Evolutionary conservation across 2,329 filamentous ascomycete genomes (phyloP), one percentile per base, ranked within the genome.

Genomic region (Cytospora piceicola): DNA sequence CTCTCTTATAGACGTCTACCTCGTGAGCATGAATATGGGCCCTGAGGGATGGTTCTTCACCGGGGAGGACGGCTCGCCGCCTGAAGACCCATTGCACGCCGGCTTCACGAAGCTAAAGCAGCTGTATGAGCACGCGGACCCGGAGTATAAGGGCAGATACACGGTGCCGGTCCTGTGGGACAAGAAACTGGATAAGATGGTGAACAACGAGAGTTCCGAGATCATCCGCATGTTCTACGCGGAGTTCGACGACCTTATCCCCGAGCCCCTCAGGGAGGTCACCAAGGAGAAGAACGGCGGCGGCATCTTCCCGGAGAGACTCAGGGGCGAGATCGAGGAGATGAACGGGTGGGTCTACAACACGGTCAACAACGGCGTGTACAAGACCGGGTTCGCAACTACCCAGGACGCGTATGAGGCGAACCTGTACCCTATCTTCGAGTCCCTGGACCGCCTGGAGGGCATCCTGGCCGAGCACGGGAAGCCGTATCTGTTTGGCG

Each of bases 191-290:
- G 84, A 88, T 58, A 85, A 82, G 20, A 91, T 94, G 70, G 92
- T 95, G 55, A 93, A 86, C 81, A 96, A 96, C 69, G 92, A 95
- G 80, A 91, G 88, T 63, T 86, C 87, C 61, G 92, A 95, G 75
- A 94, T 95, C 71, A 93, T 95, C 71, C 85, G 91, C 69, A 94
- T 94, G 90, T 81, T 95, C 68, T 93, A 92, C 76, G 82, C 83
- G 14, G 90, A 87, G 63, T 93, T 94, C 72, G 90, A 94, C 68
- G 78, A 82, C 57, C 72, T 88, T 7, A 73, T 89, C 1, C 82
- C 83, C 0, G 79, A 81, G 24, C 69, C 83, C 61, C 79, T 82
- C 65, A 82, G 82, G 9, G 87, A 90, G 69, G 72, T 53, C 0
- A 65, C 58, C 20, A 61, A 62, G 63, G 83, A 78, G 64, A 79